Conservation (phyloP, 805 yeast species). For the Ogataea siamensis region DNA sequence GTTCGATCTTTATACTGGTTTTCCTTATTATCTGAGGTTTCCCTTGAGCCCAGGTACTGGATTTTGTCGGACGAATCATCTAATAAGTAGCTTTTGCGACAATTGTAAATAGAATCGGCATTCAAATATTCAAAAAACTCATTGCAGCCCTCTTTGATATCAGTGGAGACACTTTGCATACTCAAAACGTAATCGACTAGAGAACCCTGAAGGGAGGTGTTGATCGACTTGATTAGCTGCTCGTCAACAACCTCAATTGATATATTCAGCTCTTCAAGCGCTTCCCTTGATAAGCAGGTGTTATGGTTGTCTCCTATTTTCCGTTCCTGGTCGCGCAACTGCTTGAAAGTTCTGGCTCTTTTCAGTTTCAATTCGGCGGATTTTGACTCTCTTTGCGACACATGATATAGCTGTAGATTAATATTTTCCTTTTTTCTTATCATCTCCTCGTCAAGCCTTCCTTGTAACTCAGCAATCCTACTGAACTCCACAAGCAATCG, state of each 20-base stretch:
- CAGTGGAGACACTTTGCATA: conserved; percentile 32
- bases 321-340: conserved; percentile 42
- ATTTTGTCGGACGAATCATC: conserved; percentile 21
- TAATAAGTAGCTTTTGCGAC: conserved; percentile 19
- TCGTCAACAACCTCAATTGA: conserved; percentile 52
- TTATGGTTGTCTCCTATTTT: conserved; percentile 46
- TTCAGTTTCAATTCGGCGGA: conserved; percentile 38
- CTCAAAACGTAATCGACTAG: conserved; percentile 41
- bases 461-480: conserved; percentile 38
- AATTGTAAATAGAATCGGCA: conserved; percentile 21
- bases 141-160: conserved; percentile 31
- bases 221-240: conserved; percentile 48
- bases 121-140: conserved; percentile 30
- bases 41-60: conserved; percentile 19
- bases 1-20: conserved; percentile 15
- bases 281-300: conserved; percentile 45
- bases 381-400: conserved; percentile 50
- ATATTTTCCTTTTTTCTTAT: conserved; percentile 44
- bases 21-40: conserved; percentile 21
- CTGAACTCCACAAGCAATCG: conserved; percentile 40
- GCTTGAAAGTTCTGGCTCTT: conserved; percentile 38
- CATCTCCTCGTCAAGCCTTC: conserved; percentile 34
- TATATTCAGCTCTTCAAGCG: conserved; percentile 49
- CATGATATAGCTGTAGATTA: conserved; percentile 42
- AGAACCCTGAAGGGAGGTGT: conserved; percentile 43